Evolutionary conservation across 805 yeast genomes (phyloP).

Genomic region (Tetrapisispora phaffii): DNA sequence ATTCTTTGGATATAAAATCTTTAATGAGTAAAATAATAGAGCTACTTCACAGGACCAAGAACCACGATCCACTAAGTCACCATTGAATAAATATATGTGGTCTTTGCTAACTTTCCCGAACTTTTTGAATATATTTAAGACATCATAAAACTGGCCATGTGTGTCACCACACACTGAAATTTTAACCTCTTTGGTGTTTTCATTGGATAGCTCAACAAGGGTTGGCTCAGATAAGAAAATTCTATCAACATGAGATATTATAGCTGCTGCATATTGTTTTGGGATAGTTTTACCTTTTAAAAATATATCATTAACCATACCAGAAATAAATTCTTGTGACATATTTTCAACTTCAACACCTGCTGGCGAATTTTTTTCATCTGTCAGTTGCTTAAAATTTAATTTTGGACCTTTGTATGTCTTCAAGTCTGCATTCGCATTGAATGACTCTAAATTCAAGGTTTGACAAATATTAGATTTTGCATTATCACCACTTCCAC

Average conservation of each 20-base stretch:
- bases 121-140: slow-evolving; percentile 62
- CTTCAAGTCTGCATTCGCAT: slow-evolving; percentile 24
- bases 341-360: slow-evolving; percentile 34
- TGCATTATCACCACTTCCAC: slow-evolving; percentile 41
- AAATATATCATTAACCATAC: slow-evolving; percentile 57
- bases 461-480: slow-evolving; percentile 23
- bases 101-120: slow-evolving; percentile 57
- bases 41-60: slow-evolving; percentile 98
- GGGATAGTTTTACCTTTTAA: slow-evolving; percentile 65
- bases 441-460: slow-evolving; percentile 21
- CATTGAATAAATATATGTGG: slow-evolving; percentile 82
- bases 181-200: slow-evolving; percentile 20
- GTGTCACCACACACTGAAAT: slow-evolving; percentile 95
- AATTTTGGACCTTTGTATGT: slow-evolving; percentile 25
- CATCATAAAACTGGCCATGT: slow-evolving; percentile 92
- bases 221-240: slow-evolving; percentile 59
- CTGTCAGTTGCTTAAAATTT: slow-evolving; percentile 21
- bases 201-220: slow-evolving; percentile 55
- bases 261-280: slow-evolving; percentile 74
- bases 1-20: slow-evolving; percentile 60
- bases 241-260: slow-evolving; percentile 60
- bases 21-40: slow-evolving; percentile 62
- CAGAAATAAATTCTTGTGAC: slow-evolving; percentile 45
- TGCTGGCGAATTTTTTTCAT: slow-evolving; percentile 19
- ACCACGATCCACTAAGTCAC: slow-evolving; percentile 96